phyloP scores from a whole-genome alignment of 306 rosid species.

The Malus fusca region DNA sequence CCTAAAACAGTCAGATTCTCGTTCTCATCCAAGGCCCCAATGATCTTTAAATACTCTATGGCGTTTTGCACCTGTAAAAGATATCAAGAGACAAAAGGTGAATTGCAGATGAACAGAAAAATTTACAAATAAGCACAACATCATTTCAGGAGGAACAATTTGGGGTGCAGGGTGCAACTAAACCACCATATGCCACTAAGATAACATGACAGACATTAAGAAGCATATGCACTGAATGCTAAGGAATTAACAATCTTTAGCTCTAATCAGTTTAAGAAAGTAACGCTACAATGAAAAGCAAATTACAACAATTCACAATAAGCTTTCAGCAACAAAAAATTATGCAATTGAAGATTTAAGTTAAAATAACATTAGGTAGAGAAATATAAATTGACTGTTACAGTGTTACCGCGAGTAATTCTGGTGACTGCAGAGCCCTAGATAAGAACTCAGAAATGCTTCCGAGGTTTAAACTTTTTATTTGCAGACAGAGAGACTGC shows the following conservation, averaged over 20 bases:
- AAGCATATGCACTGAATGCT: neutral
- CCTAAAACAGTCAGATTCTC: constrained; percentile 85
- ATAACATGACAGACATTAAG: neutral
- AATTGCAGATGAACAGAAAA: constrained; percentile 16
- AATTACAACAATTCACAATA: no score
- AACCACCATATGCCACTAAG: neutral
- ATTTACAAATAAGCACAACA: constrained; percentile 1
- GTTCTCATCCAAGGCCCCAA: constrained; percentile 82
- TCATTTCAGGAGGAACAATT: neutral
- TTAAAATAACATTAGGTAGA: constrained; percentile 5
- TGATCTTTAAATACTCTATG: constrained; percentile 70
- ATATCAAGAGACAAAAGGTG: constrained; percentile 13
- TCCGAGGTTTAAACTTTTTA: constrained; percentile 86
- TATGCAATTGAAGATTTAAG: neutral
- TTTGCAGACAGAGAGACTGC: constrained; percentile 95
- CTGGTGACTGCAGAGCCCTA: constrained; percentile 94
- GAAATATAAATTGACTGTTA: constrained; percentile 30
- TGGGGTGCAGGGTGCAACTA: neutral
- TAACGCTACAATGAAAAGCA: neutral
- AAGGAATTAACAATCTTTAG: neutral
- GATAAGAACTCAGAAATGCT: constrained; percentile 88
- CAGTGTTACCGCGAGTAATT: constrained; percentile 78
- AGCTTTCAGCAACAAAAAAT: neutral
- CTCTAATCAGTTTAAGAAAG: neutral
- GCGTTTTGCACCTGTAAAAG: constrained; percentile 85